A percentile compares a stretch with the other conserved stretches of the same genome.
phyloP scores from a whole-genome alignment of 2,329 filamentous ascomycete species.

The Cytospora piceicola region DNA sequence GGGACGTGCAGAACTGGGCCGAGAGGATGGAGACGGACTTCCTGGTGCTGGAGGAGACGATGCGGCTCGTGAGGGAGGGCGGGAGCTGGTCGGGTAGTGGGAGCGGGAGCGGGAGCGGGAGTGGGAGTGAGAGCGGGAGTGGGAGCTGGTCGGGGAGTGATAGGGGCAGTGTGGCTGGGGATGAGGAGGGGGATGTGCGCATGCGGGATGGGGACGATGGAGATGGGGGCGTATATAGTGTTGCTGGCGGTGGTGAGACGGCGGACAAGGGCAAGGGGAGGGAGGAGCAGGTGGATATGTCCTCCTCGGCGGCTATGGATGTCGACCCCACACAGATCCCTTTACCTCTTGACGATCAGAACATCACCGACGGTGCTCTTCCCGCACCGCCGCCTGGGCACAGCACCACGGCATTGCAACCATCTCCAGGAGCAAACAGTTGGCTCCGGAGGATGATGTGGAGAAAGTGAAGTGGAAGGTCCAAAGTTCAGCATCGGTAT shows the following conservation, averaged over 20 bases:
- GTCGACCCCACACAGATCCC: constrained; percentile 18
- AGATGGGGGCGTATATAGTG: neutral
- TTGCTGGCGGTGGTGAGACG: neutral
- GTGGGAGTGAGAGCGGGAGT: constrained; percentile 34
- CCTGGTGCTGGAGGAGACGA: constrained; percentile 65
- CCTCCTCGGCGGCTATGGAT: constrained; percentile 25
- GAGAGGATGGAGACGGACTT: constrained; percentile 77
- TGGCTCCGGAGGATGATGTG: constrained; percentile 32
- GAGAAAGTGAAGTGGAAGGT: constrained; percentile 49
- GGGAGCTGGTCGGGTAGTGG: constrained; percentile 34
- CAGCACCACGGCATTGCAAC: constrained; percentile 5
- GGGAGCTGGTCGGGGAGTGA: constrained; percentile 30
- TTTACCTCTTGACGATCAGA: constrained; percentile 3
- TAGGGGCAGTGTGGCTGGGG: constrained; percentile 32
- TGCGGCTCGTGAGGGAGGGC: constrained; percentile 57
- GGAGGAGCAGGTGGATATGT: neutral
- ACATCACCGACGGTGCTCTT: neutral
- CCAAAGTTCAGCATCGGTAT: constrained; percentile 45
- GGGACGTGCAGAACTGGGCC: constrained; percentile 60
- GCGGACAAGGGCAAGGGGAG: constrained; percentile 31
- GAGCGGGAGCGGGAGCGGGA: constrained; percentile 38
- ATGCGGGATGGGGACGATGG: constrained; percentile 23
- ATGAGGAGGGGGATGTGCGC: constrained; percentile 25
- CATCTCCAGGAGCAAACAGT: constrained; percentile 4
- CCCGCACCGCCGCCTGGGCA: neutral